These are phyloP conservation scores for Dryadomyces quercivorus DNA, from an alignment of 2,329 filamentous ascomycete species.

Conservation along the genomic window DNA sequence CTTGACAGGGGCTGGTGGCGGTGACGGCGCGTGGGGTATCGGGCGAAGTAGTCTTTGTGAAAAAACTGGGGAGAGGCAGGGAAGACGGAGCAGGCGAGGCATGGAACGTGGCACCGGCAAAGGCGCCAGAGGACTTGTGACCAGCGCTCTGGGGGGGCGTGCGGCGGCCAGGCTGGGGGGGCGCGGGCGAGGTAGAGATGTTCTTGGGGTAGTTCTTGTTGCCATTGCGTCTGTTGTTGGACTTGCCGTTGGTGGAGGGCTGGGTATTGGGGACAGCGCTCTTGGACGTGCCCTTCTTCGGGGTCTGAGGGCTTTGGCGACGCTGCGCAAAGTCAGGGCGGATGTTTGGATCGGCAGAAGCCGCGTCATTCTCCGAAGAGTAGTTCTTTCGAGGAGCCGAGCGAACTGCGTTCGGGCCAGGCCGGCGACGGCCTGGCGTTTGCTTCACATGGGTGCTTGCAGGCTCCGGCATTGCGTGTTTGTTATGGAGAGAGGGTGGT, in stretches of 20 bases:
- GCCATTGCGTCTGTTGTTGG: constrained; percentile 16
- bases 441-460: constrained; percentile 14
- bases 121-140: constrained; percentile 35
- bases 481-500: neutral
- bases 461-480: constrained; percentile 21
- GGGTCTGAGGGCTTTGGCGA: constrained; percentile 6
- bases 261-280: constrained; percentile 15
- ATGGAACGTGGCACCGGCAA: constrained; percentile 90
- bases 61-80: constrained; percentile 81
- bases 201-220: constrained; percentile 20
- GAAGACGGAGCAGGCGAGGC: constrained; percentile 85
- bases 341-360: constrained; percentile 19
- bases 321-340: constrained; percentile 19
- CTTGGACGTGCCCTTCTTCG: constrained; percentile 15
- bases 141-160: constrained; percentile 32
- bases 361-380: constrained; percentile 44
- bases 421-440: constrained; percentile 28
- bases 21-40: constrained; percentile 43
- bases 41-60: constrained; percentile 54
- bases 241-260: constrained; percentile 15
- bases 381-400: constrained; percentile 38
- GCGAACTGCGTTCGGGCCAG: constrained; percentile 24
- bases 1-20: constrained; percentile 25
- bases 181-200: constrained; percentile 28
- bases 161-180: constrained; percentile 25